These are phyloP conservation scores for Teratosphaeria zuluensis DNA, from an alignment of 2,329 filamentous ascomycete species.

Conservation along the genomic window DNA sequence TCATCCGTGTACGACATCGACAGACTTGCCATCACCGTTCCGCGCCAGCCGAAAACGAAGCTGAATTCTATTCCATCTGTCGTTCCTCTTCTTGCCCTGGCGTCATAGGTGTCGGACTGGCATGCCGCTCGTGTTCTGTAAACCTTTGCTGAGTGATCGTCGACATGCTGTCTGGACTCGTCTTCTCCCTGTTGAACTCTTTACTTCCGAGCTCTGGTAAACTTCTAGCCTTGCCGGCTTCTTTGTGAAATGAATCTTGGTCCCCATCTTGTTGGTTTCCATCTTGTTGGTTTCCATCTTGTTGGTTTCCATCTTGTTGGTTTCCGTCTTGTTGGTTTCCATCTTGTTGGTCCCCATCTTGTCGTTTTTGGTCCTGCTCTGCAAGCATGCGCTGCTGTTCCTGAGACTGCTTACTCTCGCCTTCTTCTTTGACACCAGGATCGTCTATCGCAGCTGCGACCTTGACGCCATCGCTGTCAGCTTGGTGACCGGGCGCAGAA, in stretches of 20 bases:
- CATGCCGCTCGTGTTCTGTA: background rate
- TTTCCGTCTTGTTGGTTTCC: too few species aligned
- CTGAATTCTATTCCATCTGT: background rate
- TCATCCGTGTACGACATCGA: background rate
- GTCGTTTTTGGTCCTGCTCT: slow-evolving; percentile 11
- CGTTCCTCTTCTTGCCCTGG: background rate
- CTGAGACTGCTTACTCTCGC: slow-evolving; percentile 20
- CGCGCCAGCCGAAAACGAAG: background rate
- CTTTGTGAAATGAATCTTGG: background rate
- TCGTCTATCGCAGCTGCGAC: slow-evolving; percentile 24
- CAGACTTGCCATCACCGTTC: background rate
- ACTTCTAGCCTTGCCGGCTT: slow-evolving; percentile 1
- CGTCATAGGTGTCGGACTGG: background rate
- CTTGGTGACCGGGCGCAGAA: slow-evolving; percentile 5
- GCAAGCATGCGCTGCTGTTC: slow-evolving; percentile 24
- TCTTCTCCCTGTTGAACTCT: background rate
- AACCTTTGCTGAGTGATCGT: background rate
- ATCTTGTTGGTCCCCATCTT: too few species aligned
- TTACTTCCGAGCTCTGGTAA: slow-evolving; percentile 5
- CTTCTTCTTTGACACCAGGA: slow-evolving; percentile 25
- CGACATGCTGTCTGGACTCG: background rate
- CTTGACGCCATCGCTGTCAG: slow-evolving; percentile 18
- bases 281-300: background rate
- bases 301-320: background rate
- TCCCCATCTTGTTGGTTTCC: background rate